Conservation (phyloP, 2,329 filamentous ascomycete genomes). For the Fonsecaea multimorphosa region DNA sequence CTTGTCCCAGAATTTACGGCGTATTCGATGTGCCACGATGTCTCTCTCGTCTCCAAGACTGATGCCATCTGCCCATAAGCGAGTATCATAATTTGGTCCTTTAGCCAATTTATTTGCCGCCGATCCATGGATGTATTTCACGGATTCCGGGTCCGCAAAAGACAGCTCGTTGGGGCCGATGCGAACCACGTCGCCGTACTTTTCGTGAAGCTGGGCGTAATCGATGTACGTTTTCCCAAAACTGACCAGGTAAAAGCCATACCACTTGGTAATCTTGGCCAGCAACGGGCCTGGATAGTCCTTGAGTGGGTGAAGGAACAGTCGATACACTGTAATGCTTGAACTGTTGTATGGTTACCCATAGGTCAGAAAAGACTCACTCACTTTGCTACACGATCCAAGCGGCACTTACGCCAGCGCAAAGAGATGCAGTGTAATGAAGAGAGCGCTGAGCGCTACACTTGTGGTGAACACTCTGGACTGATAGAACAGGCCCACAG, state of each 20-base stretch:
- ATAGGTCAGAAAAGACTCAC: neutral
- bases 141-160: constrained; percentile 65
- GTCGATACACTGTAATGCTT: constrained; percentile 1
- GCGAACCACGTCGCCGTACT: constrained; percentile 67
- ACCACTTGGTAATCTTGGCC: constrained; percentile 6
- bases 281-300: constrained; percentile 40
- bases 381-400: neutral
- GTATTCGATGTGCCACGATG: neutral
- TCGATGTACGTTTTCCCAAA: constrained; percentile 5
- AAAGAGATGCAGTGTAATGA: neutral
- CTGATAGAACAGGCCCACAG: neutral
- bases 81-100: neutral
- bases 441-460: neutral
- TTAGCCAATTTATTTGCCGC: neutral
- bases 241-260: neutral
- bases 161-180: constrained; percentile 71
- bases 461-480: neutral
- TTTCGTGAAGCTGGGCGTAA: constrained; percentile 50
- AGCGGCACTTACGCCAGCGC: neutral
- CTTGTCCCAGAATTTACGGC: constrained; percentile 7
- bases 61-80: neutral
- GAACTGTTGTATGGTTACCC: neutral
- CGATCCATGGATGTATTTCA: constrained; percentile 62
- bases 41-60: constrained; percentile 1
- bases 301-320: constrained; percentile 38